Evolutionary conservation across 805 yeast species (phyloP), one percentile per base, ranked within the genome.

Genomic region (Diddensiella transvaalensis): DNA sequence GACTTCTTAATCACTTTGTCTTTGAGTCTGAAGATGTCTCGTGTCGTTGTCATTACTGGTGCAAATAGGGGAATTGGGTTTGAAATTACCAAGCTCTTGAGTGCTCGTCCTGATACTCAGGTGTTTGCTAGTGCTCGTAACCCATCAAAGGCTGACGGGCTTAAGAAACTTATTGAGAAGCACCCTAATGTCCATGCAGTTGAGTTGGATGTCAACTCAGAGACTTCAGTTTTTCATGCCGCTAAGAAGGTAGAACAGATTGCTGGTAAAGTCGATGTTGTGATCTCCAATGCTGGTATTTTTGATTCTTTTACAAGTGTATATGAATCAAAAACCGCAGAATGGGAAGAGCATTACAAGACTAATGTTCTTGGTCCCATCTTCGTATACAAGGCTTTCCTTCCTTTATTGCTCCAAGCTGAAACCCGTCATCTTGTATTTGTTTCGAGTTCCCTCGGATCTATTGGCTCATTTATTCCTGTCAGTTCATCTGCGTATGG

Each of bases 21-120:
- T 10, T 18, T 8, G 13, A 38, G 21, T 6, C 21, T 18, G 32
- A 26, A 26, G 13, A 26, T 26, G 32, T 26, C 32, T 13, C 32
- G 61, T 48, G 65, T 55, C 4, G 61, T 59, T 42, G 44, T 65
- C 5, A 53, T 69, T 42, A 66, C 71, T 2, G 73, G 72, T 13
- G 62, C 63, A 1, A 59, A 62, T 19, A 48, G 67, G 4, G 72
- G 73, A 17, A 56, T 69, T 38, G 73, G 72, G 2, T 59, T 60
- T 23, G 66, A 68, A 4, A 32, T 69, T 3, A 69, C 60, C 29
- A 59, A 63, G 45, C 51, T 50, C 33, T 47, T 67, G 21, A 22
- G 42, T 22, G 53, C 62, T 23, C 44, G 48, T 3, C 47, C 55
- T 4, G 41, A 53, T 11, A 59, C 54, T 42, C 15, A 35, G 4